Evolutionary conservation across 2,329 filamentous ascomycete species (phyloP), one percentile per base, ranked within the genome.

Genomic region (Cercospora canescens): DNA sequence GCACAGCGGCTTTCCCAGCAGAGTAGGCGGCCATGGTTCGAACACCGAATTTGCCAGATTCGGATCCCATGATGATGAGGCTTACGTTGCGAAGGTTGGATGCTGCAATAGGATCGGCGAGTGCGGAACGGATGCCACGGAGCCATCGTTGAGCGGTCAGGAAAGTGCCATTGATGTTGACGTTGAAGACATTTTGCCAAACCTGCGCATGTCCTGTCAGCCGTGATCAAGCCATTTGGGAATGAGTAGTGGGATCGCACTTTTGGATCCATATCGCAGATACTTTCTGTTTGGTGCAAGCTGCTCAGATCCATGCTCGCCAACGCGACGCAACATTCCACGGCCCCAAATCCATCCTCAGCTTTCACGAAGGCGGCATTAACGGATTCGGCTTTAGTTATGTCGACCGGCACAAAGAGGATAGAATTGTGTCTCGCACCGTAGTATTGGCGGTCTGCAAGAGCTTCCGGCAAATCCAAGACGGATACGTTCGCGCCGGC

Each of bases 131-230:
- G 37, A 84, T 71, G 3, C 78, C 77, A 21, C 77, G 70, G 6
- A 82, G 69, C 81, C 81, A 83, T 26, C 76, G 76, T 61, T 79
- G 75, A 18, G 79, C 80, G 1, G 80, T 82, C 35, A 82, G 66
- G 60, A 82, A 81, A 4, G 81, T 82, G 32, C 79, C 80, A 41
- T 76, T 76, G 16, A 83, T 75, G 64, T 84, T 84, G 54, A 82
- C 77, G 39, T 79, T 72, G 39, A 83, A 76, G 2, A 82, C 80
- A 3, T 74, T 71, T 61, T 76, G 72, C 73, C 81, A 81, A 52
- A 80, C 77, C 56, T 59, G 34, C 9, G 34, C 28, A 2, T 30
- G 14, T 45, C 21, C 26, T 35, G 50, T 55, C 50, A 56, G 24
- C 32, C 24, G 32, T 11, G 24, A 1, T 5, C 24, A 30, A 2